Evolutionary conservation across 441 rosid genomes (phyloP).

Genomic region (Arabidopsis lyrata): DNA sequence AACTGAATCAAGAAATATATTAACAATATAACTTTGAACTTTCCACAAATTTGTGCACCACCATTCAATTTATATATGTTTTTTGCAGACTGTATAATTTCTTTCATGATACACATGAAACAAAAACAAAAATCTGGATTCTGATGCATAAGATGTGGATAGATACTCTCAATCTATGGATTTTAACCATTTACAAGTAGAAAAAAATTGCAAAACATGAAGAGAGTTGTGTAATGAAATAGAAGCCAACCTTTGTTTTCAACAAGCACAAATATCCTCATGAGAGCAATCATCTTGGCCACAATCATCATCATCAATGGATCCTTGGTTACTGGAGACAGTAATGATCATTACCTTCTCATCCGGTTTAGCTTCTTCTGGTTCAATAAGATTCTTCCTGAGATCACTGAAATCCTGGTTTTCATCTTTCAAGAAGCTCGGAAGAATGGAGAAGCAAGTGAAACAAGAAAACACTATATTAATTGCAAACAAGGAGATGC

Average conservation of each 20-base stretch:
- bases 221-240: background rate
- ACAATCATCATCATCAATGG: slow-evolving; percentile 30
- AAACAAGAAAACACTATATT: slow-evolving; percentile 42
- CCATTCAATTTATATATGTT: background rate
- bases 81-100: slow-evolving; percentile 5
- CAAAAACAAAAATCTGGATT: slow-evolving; percentile 11
- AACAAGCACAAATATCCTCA: slow-evolving; percentile 44
- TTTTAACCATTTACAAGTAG: slow-evolving; percentile 25
- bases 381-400: slow-evolving; percentile 33
- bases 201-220: background rate
- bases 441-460: slow-evolving; percentile 42
- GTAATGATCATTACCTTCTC: slow-evolving; percentile 36
- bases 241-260: slow-evolving; percentile 20
- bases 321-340: slow-evolving; percentile 30
- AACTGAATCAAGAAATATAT: background rate
- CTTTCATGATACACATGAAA: slow-evolving; percentile 11
- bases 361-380: slow-evolving; percentile 35
- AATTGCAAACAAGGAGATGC: slow-evolving; percentile 38
- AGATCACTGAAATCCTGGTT: slow-evolving; percentile 32
- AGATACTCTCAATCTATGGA: slow-evolving; percentile 11
- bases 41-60: slow-evolving; percentile 11
- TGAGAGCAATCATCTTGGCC: slow-evolving; percentile 38
- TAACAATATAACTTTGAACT: background rate
- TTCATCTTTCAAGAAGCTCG: slow-evolving; percentile 24
- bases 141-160: slow-evolving; percentile 4